Conservation (phyloP, 768 basidiomycete genomes). For the Russula olivacea region DNA sequence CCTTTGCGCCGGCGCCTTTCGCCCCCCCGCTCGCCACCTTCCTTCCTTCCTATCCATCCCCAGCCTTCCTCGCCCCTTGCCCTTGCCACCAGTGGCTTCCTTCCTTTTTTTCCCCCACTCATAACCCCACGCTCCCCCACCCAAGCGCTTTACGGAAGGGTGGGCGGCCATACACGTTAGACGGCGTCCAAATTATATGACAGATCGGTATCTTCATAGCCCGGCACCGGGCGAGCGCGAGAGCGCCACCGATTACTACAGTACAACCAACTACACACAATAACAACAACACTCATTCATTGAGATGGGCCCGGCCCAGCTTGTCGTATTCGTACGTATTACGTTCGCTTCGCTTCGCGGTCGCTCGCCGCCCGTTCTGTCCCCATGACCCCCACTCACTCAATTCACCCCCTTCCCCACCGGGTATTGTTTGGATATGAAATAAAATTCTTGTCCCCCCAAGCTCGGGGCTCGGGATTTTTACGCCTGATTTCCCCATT, state of each 20-base stretch:
- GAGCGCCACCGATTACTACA: conserved; percentile 19
- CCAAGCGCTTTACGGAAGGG: conserved; percentile 14
- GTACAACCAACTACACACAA: neutral
- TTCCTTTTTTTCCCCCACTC: neutral
- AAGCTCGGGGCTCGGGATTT: neutral
- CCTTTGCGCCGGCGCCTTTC: conserved; percentile 1
- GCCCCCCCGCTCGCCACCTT: neutral
- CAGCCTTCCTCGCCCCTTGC: too few relatives aligned
- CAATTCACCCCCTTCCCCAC: neutral
- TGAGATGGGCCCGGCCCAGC: too few relatives aligned
- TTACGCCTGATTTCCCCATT: neutral
- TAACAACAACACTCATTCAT: neutral
- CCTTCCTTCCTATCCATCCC: neutral
- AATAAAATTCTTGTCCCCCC: too few relatives aligned
- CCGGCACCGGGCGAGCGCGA: conserved; percentile 14
- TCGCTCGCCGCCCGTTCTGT: neutral
- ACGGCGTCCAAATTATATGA: conserved; percentile 13
- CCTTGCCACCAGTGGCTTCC: too few relatives aligned
- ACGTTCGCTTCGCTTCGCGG: conserved; percentile 2
- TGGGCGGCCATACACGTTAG: too few relatives aligned
- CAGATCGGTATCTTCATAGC: conserved; percentile 18
- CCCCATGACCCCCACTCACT: conserved; percentile 17
- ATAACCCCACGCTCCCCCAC: conserved; percentile 4
- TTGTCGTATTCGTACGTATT: conserved; percentile 9
- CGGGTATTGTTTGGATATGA: neutral